These are phyloP conservation scores for Sclerotinia trifoliorum DNA, from an alignment of 2,329 filamentous ascomycete species.

Conservation along the genomic window DNA sequence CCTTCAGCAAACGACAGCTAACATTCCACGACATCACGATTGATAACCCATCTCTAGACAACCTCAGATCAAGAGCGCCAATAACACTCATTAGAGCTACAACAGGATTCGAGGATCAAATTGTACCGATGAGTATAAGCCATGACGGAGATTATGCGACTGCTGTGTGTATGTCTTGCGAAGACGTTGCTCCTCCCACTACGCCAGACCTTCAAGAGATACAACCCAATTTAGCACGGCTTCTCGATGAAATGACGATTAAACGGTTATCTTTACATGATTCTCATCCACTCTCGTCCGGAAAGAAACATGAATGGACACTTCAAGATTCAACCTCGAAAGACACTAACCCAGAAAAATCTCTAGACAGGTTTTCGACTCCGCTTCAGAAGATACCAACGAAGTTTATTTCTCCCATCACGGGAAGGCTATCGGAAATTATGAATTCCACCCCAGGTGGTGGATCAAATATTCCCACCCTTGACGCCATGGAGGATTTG, in stretches of 20 bases:
- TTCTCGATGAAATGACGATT: conserved; percentile 7
- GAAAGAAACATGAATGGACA: too few relatives aligned
- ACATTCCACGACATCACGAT: conserved; percentile 60
- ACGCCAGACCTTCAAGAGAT: conserved; percentile 11
- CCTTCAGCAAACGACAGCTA: conserved; percentile 58
- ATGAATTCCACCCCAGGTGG: background rate
- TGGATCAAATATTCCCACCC: background rate
- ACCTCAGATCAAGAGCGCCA: conserved; percentile 27
- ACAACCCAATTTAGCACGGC: background rate
- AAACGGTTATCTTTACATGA: background rate
- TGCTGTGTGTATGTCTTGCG: conserved; percentile 60
- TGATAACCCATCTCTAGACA: conserved; percentile 1
- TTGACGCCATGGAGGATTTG: background rate
- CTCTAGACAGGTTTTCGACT: background rate
- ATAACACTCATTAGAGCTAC: conserved; percentile 31
- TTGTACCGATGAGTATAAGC: conserved; percentile 75
- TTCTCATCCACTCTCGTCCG: background rate
- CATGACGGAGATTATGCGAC: conserved; percentile 83
- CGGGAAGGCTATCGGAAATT: conserved; percentile 7
- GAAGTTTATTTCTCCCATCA: background rate
- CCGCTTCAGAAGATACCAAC: conserved; percentile 4
- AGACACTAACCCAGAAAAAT: background rate
- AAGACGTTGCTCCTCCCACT: background rate
- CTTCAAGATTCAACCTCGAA: background rate
- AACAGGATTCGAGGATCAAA: conserved; percentile 43